A percentile compares a stretch with the other conserved stretches of the same genome.
Evolutionary conservation across 129 eudicot genomes (phyloP).

Genomic region (Apium graveolens): DNA sequence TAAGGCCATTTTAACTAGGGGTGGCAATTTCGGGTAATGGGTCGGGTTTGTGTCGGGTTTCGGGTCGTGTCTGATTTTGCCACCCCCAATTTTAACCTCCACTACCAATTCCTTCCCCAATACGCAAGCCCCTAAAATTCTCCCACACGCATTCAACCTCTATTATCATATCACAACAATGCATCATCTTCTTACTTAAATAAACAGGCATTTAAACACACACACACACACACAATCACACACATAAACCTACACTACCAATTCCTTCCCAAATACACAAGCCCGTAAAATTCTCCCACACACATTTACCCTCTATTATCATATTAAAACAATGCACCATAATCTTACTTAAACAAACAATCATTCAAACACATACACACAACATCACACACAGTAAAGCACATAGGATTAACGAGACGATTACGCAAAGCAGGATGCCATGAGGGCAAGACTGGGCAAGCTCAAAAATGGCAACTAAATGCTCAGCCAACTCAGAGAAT

Average conservation of each 20-base stretch:
- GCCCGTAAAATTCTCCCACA: not conserved
- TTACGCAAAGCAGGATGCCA: constrained; percentile 77
- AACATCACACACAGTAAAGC: not conserved
- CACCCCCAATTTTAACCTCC: no score
- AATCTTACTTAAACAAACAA: not conserved
- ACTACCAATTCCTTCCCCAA: not conserved
- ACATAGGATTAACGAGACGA: not conserved
- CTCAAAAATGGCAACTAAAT: constrained; percentile 45
- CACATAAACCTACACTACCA: not conserved
- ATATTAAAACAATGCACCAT: not conserved
- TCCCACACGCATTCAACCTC: not conserved
- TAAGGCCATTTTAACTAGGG: not conserved
- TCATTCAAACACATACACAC: not conserved
- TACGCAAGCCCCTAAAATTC: not conserved
- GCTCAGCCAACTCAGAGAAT: constrained; percentile 41
- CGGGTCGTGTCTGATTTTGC: no score
- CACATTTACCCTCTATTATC: not conserved
- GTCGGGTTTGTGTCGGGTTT: no score
- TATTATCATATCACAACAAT: not conserved
- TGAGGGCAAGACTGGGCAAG: constrained; percentile 76
- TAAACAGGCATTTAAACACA: not conserved
- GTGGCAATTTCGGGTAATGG: no score
- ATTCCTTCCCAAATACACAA: not conserved
- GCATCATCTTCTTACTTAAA: not conserved
- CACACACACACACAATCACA: not conserved